Evolutionary conservation across 225 moss, liverwort and hornwort genomes (phyloP).

Genomic region (Pleurozium schreberi): DNA sequence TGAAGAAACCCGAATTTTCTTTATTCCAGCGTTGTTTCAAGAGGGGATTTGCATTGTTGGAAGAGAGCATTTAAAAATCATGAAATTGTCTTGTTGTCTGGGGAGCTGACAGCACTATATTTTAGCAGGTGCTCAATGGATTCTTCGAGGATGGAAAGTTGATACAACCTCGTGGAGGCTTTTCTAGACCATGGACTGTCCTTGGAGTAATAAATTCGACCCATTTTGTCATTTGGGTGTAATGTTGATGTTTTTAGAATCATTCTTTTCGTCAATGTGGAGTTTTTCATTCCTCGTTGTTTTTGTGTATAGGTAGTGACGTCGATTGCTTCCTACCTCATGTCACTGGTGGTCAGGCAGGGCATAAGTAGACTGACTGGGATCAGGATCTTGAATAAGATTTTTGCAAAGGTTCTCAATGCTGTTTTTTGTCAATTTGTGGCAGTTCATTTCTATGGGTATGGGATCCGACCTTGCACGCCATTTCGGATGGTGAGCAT

Average conservation of each 20-base stretch:
- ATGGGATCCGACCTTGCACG: conserved; percentile 71
- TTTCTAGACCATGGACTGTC: neutral
- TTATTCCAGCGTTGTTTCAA: neutral
- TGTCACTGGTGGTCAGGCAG: neutral
- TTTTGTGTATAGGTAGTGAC: neutral
- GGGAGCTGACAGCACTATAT: neutral
- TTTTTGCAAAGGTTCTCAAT: conserved; percentile 6
- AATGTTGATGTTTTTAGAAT: neutral
- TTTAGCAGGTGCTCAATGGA: conserved; percentile 54
- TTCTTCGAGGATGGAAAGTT: conserved; percentile 10
- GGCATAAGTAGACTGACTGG: neutral
- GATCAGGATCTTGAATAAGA: neutral
- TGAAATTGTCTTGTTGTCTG: neutral
- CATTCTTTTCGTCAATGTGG: neutral
- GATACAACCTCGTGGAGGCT: neutral
- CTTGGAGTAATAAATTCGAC: neutral
- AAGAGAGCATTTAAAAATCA: neutral
- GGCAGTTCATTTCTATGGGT: conserved; percentile 67
- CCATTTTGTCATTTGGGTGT: neutral
- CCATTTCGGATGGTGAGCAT: conserved; percentile 54
- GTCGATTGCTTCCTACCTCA: neutral
- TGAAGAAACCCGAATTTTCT: neutral
- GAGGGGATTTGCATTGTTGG: neutral
- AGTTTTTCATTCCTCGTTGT: neutral
- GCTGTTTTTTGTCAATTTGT: neutral